phyloP scores from a whole-genome alignment of 352 stramenopile genomes.

The Peronospora farinosa region DNA sequence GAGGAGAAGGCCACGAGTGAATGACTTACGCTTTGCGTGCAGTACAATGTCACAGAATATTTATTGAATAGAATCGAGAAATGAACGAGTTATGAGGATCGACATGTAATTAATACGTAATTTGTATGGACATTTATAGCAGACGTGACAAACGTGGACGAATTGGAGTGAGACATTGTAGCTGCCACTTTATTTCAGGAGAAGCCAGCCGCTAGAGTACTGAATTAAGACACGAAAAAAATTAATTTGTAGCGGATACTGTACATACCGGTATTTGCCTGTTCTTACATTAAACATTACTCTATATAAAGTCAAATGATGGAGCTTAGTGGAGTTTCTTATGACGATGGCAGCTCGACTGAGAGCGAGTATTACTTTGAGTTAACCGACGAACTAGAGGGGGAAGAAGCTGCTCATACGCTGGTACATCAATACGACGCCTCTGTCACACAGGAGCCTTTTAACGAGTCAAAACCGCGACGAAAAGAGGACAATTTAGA shows the following conservation, averaged over 20 bases:
- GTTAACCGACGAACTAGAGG: conserved; percentile 3
- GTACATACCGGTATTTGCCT: too few relatives aligned
- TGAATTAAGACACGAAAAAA: neutral
- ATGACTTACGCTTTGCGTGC: conserved; percentile 41
- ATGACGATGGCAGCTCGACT: conserved; percentile 31
- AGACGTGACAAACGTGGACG: conserved; percentile 32
- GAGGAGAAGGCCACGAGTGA: conserved; percentile 28
- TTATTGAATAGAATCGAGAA: conserved; percentile 18
- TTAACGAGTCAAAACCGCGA: neutral
- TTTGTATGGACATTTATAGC: conserved; percentile 59
- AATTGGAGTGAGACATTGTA: conserved; percentile 42
- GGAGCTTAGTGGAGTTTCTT: neutral
- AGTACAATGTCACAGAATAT: conserved; percentile 48
- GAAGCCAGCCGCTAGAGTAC: conserved; percentile 7
- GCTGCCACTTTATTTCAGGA: too few relatives aligned
- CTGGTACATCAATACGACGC: neutral
- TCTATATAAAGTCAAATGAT: too few relatives aligned
- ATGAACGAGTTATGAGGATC: conserved; percentile 23
- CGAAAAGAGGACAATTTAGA: conserved; percentile 1
- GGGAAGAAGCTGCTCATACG: neutral
- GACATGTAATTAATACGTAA: conserved; percentile 36
- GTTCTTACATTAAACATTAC: too few relatives aligned
- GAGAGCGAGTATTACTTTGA: conserved; percentile 32
- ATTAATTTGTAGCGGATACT: too few relatives aligned
- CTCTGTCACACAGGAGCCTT: neutral